Conservation (phyloP, 371 early-diverging fungal genomes). For the Haplosporangium sp. region DNA sequence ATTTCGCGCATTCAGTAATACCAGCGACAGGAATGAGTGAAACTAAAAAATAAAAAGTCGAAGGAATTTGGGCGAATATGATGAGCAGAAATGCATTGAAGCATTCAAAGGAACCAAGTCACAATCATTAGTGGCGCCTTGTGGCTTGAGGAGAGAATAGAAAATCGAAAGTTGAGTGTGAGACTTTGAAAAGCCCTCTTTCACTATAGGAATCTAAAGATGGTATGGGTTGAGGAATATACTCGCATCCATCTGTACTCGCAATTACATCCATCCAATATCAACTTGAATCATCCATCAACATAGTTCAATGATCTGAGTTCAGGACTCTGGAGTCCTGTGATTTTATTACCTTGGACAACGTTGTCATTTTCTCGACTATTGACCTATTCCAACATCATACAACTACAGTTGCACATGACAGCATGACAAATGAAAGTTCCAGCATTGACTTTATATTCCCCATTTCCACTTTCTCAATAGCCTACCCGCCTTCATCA, state of each 20-base stretch:
- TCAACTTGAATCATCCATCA: background rate
- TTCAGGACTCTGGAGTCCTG: background rate
- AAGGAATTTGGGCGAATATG: background rate
- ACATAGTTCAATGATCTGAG: background rate
- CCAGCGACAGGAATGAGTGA: background rate
- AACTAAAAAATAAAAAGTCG: background rate
- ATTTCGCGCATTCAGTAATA: conserved; percentile 28
- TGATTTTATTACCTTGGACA: too few relatives aligned
- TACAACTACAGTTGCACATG: conserved; percentile 2
- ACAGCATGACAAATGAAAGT: background rate
- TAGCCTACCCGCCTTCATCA: conserved; percentile 90
- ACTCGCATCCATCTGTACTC: conserved; percentile 4
- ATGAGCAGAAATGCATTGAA: background rate
- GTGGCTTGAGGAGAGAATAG: conserved; percentile 12
- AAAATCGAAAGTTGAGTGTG: conserved; percentile 1
- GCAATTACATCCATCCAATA: conserved; percentile 12
- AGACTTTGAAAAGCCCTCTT: conserved; percentile 16
- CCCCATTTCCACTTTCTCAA: background rate
- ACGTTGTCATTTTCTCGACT: too few relatives aligned
- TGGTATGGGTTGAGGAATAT: conserved; percentile 10
- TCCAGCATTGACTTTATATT: background rate
- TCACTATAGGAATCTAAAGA: conserved; percentile 31
- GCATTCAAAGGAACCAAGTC: background rate
- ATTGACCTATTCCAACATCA: background rate
- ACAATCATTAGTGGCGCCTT: background rate